Evolutionary conservation across 2,329 filamentous ascomycete species (phyloP).

Genomic region (Talaromyces sp.): DNA sequence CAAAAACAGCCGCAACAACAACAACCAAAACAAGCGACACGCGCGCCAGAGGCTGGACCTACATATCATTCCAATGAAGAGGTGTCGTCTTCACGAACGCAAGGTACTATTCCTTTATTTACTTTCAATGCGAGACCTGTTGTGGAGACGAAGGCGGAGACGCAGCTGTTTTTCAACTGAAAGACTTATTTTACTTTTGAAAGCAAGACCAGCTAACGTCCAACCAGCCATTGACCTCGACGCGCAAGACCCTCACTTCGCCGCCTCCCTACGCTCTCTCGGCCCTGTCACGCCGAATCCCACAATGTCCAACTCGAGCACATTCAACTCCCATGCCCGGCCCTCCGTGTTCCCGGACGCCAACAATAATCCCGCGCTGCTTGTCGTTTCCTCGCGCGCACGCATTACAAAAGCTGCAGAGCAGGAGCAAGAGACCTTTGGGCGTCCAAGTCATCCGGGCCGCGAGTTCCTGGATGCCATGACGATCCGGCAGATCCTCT

Average conservation of each 20-base stretch:
- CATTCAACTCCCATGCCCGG: conserved; percentile 31
- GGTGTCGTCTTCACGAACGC: conserved; percentile 26
- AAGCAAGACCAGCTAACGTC: neutral
- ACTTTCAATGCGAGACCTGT: neutral
- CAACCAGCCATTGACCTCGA: conserved; percentile 53
- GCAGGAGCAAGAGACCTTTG: conserved; percentile 48
- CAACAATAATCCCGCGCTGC: conserved; percentile 54
- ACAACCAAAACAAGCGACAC: conserved; percentile 5
- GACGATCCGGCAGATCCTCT: conserved; percentile 45
- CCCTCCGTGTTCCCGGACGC: conserved; percentile 30
- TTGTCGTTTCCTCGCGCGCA: conserved; percentile 49
- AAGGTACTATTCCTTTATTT: conserved; percentile 21
- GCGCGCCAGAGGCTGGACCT: conserved; percentile 19
- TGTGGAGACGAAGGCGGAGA: neutral
- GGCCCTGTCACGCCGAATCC: conserved; percentile 56
- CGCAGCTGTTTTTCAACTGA: neutral
- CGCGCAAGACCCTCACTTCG: conserved; percentile 60
- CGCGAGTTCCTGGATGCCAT: conserved; percentile 45
- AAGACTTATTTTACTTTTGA: neutral
- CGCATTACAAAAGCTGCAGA: conserved; percentile 50
- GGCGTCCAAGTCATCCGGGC: conserved; percentile 34
- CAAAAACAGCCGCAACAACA: conserved; percentile 4
- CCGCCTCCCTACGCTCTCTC: conserved; percentile 69
- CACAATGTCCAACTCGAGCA: conserved; percentile 52
- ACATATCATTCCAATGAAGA: conserved; percentile 32